Conservation (phyloP, 2,329 filamentous ascomycete species). For the Sarocladium strictum region DNA sequence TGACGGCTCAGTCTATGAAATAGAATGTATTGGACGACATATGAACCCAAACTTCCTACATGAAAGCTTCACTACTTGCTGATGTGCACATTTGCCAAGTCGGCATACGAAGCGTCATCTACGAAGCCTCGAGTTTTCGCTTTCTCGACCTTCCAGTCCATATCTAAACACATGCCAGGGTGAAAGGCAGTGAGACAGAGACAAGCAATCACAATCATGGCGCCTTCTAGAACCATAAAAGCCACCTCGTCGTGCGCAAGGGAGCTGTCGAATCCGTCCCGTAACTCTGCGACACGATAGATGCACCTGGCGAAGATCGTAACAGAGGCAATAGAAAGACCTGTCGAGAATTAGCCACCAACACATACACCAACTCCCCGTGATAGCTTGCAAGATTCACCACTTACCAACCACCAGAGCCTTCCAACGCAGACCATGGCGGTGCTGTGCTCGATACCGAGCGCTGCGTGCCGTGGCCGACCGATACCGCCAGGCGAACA, state of each 20-base stretch:
- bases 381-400: too few relatives aligned
- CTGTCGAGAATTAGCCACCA: neutral
- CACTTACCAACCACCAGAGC: constrained; percentile 4
- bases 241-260: constrained; percentile 46
- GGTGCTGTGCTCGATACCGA: neutral
- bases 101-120: neutral
- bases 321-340: constrained; percentile 39
- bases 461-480: neutral
- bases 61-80: neutral
- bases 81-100: neutral
- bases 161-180: constrained; percentile 10
- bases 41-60: too few relatives aligned
- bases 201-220: constrained; percentile 39
- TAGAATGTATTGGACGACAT: too few relatives aligned
- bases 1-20: too few relatives aligned
- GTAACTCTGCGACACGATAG: constrained; percentile 58
- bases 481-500: neutral
- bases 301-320: constrained; percentile 55
- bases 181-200: constrained; percentile 31
- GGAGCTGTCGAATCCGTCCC: constrained; percentile 50
- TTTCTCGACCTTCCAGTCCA: neutral
- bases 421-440: neutral
- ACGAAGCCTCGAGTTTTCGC: neutral
- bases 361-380: too few relatives aligned
- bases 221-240: constrained; percentile 50